A percentile compares a stretch with the other conserved stretches of the same genome.
phyloP scores from a whole-genome alignment of 2,329 filamentous ascomycete genomes.

The Harringtonia lauricola region DNA sequence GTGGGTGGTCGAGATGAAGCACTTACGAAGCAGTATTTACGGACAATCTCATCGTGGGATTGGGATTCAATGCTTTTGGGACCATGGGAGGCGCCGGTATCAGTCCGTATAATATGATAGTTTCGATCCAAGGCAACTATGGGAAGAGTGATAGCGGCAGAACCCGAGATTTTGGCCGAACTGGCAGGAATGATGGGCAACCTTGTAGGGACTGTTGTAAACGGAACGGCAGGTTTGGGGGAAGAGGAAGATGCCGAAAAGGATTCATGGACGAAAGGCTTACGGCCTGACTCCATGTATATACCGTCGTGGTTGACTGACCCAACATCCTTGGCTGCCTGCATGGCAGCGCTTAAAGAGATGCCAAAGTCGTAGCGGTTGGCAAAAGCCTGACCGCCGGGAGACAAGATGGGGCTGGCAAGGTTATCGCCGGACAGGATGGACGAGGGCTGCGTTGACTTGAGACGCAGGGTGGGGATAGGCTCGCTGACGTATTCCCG shows the following conservation, averaged over 20 bases:
- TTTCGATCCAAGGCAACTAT: constrained; percentile 4
- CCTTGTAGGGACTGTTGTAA: too few relatives aligned
- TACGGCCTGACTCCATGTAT: constrained; percentile 41
- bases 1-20: constrained; percentile 25
- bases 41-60: constrained; percentile 91
- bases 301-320: constrained; percentile 40
- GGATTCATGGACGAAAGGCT: constrained; percentile 7
- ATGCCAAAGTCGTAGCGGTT: constrained; percentile 93
- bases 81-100: constrained; percentile 20
- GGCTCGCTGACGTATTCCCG: constrained; percentile 52
- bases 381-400: constrained; percentile 66
- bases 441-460: constrained; percentile 53
- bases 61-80: constrained; percentile 59
- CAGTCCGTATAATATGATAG: constrained; percentile 4
- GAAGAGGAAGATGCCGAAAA: neutral
- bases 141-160: too few relatives aligned
- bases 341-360: constrained; percentile 76
- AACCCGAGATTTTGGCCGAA: too few relatives aligned
- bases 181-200: too few relatives aligned
- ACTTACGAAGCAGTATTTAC: constrained; percentile 99
- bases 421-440: constrained; percentile 54
- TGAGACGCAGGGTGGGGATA: constrained; percentile 53
- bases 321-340: constrained; percentile 55
- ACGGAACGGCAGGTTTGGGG: constrained; percentile 5
- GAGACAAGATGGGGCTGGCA: constrained; percentile 37